Conservation (phyloP, 805 yeast genomes). For the Limtongia smithiae region DNA sequence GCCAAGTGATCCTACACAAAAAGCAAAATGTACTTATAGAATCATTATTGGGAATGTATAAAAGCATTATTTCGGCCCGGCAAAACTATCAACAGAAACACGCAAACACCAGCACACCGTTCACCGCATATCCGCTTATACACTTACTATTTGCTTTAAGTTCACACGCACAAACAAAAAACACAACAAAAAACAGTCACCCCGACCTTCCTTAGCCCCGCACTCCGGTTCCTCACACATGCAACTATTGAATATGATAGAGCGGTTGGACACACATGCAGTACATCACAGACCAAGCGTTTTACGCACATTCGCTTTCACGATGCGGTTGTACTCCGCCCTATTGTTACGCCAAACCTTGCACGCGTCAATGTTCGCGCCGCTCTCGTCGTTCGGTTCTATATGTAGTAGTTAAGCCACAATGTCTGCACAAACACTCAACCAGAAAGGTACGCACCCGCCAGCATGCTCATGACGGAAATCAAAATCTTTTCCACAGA, state of each 20-base stretch:
- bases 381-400: conserved; percentile 94
- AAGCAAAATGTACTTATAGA: too few species aligned
- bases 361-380: conserved; percentile 79
- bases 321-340: conserved; percentile 59
- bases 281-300: conserved; percentile 71
- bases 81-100: too few species aligned
- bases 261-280: too few species aligned
- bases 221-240: too few species aligned
- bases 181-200: too few species aligned
- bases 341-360: conserved; percentile 89
- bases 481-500: conserved; percentile 93
- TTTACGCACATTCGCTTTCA: conserved; percentile 62
- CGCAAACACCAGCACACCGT: too few species aligned
- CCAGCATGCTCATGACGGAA: conserved; percentile 92
- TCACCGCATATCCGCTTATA: too few species aligned
- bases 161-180: too few species aligned
- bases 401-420: background rate
- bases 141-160: too few species aligned
- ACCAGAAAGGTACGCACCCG: conserved; percentile 37
- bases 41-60: background rate
- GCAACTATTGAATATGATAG: background rate
- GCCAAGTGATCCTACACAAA: background rate
- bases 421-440: background rate
- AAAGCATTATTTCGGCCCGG: too few species aligned
- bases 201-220: too few species aligned